Evolutionary conservation across 768 basidiomycete species (phyloP), one percentile per base, ranked within the genome.

Genomic region (Gloeostereum incarnatum): DNA sequence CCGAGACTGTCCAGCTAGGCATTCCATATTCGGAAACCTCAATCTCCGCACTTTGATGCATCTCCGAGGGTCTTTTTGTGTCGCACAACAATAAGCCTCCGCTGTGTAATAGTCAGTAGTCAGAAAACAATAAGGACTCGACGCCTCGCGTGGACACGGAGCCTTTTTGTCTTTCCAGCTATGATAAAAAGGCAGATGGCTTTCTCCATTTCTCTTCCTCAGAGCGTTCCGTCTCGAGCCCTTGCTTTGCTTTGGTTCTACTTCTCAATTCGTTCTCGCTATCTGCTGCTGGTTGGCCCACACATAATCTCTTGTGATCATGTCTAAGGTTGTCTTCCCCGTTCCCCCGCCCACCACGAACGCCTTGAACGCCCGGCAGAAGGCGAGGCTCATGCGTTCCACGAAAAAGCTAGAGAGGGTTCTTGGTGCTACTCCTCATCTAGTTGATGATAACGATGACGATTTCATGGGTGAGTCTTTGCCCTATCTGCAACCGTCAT

Each of bases 271-370:
- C 22, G 23, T 14, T 23, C 23, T 26, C 45, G 13, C 18, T 35
- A 25, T 29, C 35, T 14, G 30, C 21, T 29, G 33, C 32, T 29
- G 22, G 14, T 21, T 40, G 21, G 9, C 6, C 16, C 19, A 4
- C 23, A 11, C 27, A 22, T 30, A 16, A 37, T 24, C 18, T 41
- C 32, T 40, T 24, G 9, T 35, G 21, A 55, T 51, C 51, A 21
- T 41, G n/a, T 39, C 52, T 10, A 64, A 60, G 49, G 54, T 65
- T 8, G 58, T 64, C 5, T 68, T 61, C 39, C 73, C 73, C 4
- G 43, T 57, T 4, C 70, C 69, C 11, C 78, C 78, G 3, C 75
- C 76, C 0, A 82, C 79, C 17, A 69, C 62, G 11, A 81, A 82
- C 53, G 56, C 63, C 13, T 53, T 77, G 35, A 68, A 71, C 5